Evolutionary conservation across 2,329 filamentous ascomycete genomes (phyloP), one percentile per base, ranked within the genome.

Genomic region (Clarireedia paspali): DNA sequence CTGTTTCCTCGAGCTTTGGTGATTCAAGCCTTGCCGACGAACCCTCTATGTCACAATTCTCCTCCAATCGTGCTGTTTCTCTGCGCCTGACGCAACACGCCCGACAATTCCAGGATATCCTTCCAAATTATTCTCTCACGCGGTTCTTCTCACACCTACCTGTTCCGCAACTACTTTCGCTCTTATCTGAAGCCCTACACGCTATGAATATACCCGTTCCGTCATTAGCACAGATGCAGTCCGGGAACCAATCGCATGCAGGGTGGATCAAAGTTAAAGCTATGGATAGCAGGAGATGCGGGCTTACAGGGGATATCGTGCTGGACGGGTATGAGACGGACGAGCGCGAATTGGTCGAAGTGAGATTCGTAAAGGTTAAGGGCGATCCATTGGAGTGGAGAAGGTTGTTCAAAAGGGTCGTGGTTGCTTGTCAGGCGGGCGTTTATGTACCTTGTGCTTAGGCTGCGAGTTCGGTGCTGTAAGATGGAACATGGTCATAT

Each of bases 341-440:
- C 2, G 74, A 74, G 0, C 75, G 73, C 17, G 85, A 88, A 59
- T 72, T 92, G 34, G 78, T 91, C 24, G 91, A 96, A 70, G 88
- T 96, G 27, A 81, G 90, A 51, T 97, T 99, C 69, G 82, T 95
- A 62, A 99, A 99, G 74, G 80, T 89, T 53, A 96, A 96, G 74
- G 94, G 94, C 5, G 94, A 99, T 74, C 94, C 94, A 5, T 74
- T 99, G 50, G 92, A 97, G 74, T 99, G 95, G 94, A 82, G 94
- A 59, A 78, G 94, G 36, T 90, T 99, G 70, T 99, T 99, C 77
- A 99, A 99, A 74, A 91, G 90, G 71, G 82, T 96, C n/a, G 89
- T 89, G 30, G 77, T 95, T 60, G 76, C 92, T 58, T 95, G 91
- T 73, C 89, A 89, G 68, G 90, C 96, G 68, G 90, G 84, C 7